Base-by-base conservation (phyloP, 1,284 basidiomycete species). In the Takashimella koratensis region DNA sequence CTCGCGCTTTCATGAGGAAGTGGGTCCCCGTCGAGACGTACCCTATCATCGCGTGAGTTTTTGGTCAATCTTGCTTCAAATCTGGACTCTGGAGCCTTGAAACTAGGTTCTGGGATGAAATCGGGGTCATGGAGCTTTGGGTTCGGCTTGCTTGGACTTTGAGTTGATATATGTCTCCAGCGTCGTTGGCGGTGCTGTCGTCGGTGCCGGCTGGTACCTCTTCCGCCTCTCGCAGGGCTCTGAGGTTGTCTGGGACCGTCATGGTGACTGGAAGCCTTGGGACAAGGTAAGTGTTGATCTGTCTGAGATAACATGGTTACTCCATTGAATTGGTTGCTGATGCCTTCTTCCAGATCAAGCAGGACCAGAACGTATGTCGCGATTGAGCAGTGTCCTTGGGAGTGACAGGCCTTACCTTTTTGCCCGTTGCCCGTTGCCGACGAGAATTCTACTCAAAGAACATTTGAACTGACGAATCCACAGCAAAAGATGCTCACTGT, bases 171-270 rank as follows among this genome's bases (percentile, higher is more conserved):
- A 8, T 36, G 30, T 8, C 30, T 16, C 47, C 56, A 70, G 69
- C 54, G 64, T 74, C 46, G 65, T 71, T 52, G 63, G 64, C 20
- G 50, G 71, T 49, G 72, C 72, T 53, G 61, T 65, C 42, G 61
- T 53, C 46, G 72, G 72, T 45, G 70, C 70, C 27, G 53, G 54
- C 27, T 66, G 47, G 66, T 73, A 74, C 65, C 67, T 74, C 50
- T 69, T 54, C 62, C 63, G 64, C 52, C 65, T 74, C 52, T 65
- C 68, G 25, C 67, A 72, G 60, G 71, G 71, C 46, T 55, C 66
- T 36, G 72, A 74, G 64, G 72, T 74, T 54, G 69, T 71, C 46
- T 74, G 72, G 72, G 65, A 74, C 70, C 63, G 72, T 53, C 45
- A 59, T 43, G 64, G 66, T 59, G 70, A 73, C 66, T 71, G 68